Conservation (phyloP, 2,329 filamentous ascomycete species). For the Paraconiothyrium brasiliense region DNA sequence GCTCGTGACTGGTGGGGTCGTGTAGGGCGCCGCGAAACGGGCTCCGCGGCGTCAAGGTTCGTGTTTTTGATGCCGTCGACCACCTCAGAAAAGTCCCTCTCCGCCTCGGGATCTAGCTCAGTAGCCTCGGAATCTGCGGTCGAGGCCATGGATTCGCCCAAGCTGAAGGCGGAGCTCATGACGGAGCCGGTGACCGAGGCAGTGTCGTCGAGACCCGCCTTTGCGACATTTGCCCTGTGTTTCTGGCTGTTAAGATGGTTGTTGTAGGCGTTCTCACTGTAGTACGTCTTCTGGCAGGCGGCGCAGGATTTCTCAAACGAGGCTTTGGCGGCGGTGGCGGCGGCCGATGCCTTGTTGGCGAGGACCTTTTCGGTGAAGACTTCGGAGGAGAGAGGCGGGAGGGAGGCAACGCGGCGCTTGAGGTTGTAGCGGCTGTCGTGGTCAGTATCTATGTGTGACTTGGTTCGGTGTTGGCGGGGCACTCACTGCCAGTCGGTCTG, state of each 20-base stretch:
- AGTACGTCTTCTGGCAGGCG: constrained; percentile 90
- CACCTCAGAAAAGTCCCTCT: constrained; percentile 79
- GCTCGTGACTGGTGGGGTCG: constrained; percentile 52
- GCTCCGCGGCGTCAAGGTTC: constrained; percentile 59
- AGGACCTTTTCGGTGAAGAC: constrained; percentile 96
- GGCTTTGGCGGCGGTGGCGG: constrained; percentile 47
- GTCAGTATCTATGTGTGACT: constrained; percentile 5
- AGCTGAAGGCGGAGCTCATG: constrained; percentile 88
- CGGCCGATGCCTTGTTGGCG: constrained; percentile 82
- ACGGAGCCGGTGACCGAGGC: constrained; percentile 71
- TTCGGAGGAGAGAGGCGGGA: constrained; percentile 91
- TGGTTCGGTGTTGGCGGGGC: neutral
- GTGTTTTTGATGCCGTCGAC: constrained; percentile 80
- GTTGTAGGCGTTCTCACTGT: constrained; percentile 92
- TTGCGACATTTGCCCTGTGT: constrained; percentile 75
- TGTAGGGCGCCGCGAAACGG: constrained; percentile 50
- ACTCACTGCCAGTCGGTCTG: constrained; percentile 98
- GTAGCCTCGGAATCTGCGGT: constrained; percentile 62
- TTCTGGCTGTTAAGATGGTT: constrained; percentile 94
- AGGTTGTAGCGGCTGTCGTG: constrained; percentile 84
- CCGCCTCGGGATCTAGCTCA: constrained; percentile 71
- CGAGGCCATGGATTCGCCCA: constrained; percentile 81
- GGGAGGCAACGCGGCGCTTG: constrained; percentile 88
- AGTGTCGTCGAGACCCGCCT: constrained; percentile 67
- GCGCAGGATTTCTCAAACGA: constrained; percentile 75